Base-by-base conservation (phyloP, 257 asterid species). In the Mitragyna speciosa region DNA sequence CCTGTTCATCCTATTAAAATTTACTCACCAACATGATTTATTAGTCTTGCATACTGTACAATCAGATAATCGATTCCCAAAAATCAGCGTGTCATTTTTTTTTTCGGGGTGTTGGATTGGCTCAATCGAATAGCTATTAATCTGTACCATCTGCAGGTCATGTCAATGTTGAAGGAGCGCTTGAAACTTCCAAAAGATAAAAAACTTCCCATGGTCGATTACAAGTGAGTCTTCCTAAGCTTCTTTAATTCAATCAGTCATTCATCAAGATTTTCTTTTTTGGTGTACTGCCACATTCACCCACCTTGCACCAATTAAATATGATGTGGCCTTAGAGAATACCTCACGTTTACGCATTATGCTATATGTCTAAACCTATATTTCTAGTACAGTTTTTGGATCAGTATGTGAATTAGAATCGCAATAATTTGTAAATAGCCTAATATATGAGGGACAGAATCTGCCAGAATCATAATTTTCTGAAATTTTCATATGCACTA, bases 91-190 rank as follows among this genome's bases (percentile, higher is more conserved):
- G 4, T 47, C 22, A 74, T 8, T 16, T 36, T 19, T 59, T 24
- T 36, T 48, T 17, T 76, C n/a, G n/a, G n/a, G n/a, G n/a, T 63
- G 26, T 6, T 45, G 41, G 30, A 2, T 69, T 31, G 24, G n/a
- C 9, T 59, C 41, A 24, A 39, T 10, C 36, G 14, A 41, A 1
- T 30, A 56, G 45, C 26, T 59, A 36, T 48, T 76, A 31, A 4
- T 79, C 19, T 75, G 67, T 76, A 54, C 70, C 59, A 67, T 26
- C n/a, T 80, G 58, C 92, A 95, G 99, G 90, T 95, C 81, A 77
- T 79, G 80, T 90, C 96, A 69, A 82, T 92, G 93, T 87, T 95
- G 84, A 95, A 93, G 90, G 94, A 90, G 87, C 97, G 98, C 73
- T 47, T 95, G 84, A 92, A 84, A 80, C 78, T 91, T 88, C 90